Conservation (phyloP, 2,329 filamentous ascomycete genomes). For the Colletotrichum eremochloae region DNA sequence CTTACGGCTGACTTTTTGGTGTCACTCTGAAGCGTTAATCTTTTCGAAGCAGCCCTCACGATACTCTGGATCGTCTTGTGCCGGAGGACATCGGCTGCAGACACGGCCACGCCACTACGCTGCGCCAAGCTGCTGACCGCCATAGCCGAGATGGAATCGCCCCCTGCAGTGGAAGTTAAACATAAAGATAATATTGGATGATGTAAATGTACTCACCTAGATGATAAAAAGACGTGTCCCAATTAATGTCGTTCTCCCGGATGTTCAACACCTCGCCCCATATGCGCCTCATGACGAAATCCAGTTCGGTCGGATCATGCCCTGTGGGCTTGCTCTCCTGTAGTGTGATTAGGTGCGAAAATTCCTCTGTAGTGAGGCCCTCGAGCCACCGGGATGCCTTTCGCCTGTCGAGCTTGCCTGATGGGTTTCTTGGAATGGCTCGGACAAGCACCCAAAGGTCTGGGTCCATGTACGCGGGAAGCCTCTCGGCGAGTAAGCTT, state of each 20-base stretch:
- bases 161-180: too few relatives aligned
- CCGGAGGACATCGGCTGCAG: slow-evolving; percentile 12
- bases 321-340: slow-evolving; percentile 1
- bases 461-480: slow-evolving; percentile 62
- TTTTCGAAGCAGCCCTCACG: neutral
- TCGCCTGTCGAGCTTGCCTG: slow-evolving; percentile 63
- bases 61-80: slow-evolving; percentile 14
- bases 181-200: too few relatives aligned
- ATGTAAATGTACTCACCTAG: slow-evolving; percentile 2
- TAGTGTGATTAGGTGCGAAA: neutral
- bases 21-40: neutral
- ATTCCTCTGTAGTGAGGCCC: slow-evolving; percentile 4
- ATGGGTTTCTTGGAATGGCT: slow-evolving; percentile 59
- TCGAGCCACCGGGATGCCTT: slow-evolving; percentile 46
- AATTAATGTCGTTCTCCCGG: slow-evolving; percentile 2
- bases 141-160: slow-evolving; percentile 33
- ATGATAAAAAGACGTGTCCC: slow-evolving; percentile 30
- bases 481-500: slow-evolving; percentile 43
- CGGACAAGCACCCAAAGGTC: slow-evolving; percentile 58
- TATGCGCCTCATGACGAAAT: neutral
- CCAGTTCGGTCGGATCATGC: neutral
- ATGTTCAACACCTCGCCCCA: slow-evolving; percentile 30
- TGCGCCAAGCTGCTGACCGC: slow-evolving; percentile 28
- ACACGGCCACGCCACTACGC: neutral
- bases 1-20: too few relatives aligned